A percentile compares a stretch with the other conserved stretches of the same genome.
phyloP scores from a whole-genome alignment of 192 early-diverging fungal genomes.

The Coemansia sp. region DNA sequence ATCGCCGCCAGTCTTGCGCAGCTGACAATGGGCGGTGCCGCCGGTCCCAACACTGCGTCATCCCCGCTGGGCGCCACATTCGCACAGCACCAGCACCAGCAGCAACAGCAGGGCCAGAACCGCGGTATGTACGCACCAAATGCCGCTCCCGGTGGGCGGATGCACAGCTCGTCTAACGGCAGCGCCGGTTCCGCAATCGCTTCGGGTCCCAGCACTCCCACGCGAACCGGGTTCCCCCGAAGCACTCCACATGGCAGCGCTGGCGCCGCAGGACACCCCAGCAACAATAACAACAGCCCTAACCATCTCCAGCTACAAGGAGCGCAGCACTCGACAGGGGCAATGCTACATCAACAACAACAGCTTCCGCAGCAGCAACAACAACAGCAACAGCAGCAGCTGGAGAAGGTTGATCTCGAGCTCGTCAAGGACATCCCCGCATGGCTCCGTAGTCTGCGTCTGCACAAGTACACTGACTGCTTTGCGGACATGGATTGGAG shows the following conservation, averaged over 20 bases:
- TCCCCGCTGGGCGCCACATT: conserved; percentile 21
- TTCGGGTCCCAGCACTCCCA: not conserved
- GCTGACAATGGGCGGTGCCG: conserved; percentile 22
- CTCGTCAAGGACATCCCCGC: conserved; percentile 78
- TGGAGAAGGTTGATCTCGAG: conserved; percentile 28
- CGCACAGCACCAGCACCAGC: conserved; percentile 26
- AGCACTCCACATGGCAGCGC: not conserved
- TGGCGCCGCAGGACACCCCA: not conserved
- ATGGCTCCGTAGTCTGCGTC: conserved; percentile 87
- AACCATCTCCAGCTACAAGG: not conserved
- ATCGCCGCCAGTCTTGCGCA: conserved; percentile 38
- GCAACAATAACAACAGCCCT: too few relatives aligned
- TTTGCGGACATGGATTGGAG: conserved; percentile 89
- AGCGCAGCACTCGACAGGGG: not conserved
- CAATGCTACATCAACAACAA: not conserved
- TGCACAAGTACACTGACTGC: conserved; percentile 94
- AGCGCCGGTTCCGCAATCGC: not conserved
- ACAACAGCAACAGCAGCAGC: conserved; percentile 14
- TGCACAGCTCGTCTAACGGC: not conserved
- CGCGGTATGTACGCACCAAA: not conserved
- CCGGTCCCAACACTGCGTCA: conserved; percentile 5
- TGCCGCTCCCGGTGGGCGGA: not conserved
- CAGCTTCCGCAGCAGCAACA: not conserved
- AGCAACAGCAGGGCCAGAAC: conserved; percentile 24
- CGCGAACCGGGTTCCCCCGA: not conserved